A percentile compares a stretch with the other conserved stretches of the same genome.
Conservation (phyloP, 345 rosid genomes). For the Odontarrhena argentea region DNA sequence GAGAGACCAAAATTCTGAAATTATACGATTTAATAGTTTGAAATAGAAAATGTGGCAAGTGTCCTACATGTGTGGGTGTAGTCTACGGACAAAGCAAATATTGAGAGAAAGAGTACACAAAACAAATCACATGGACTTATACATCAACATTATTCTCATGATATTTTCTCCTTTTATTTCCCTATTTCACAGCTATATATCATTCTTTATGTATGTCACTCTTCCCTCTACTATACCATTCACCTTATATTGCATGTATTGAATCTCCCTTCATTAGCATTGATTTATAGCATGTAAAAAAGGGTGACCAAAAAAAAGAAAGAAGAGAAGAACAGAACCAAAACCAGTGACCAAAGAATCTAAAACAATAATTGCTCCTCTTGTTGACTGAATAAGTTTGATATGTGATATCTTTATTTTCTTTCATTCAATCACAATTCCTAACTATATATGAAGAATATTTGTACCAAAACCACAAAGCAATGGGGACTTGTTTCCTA, state of each 20-base stretch:
- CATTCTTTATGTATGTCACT: neutral
- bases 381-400: too few relatives aligned
- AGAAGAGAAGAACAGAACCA: too few relatives aligned
- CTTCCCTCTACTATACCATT: neutral
- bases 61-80: slow-evolving; percentile 35
- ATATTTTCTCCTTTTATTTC: neutral
- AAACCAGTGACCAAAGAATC: too few relatives aligned
- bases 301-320: too few relatives aligned
- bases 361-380: too few relatives aligned
- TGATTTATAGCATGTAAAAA: neutral
- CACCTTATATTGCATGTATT: neutral
- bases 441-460: too few relatives aligned
- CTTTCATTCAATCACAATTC: too few relatives aligned
- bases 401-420: too few relatives aligned
- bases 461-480: too few relatives aligned
- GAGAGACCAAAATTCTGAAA: neutral
- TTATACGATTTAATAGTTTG: neutral
- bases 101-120: slow-evolving; percentile 27
- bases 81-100: slow-evolving; percentile 27
- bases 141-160: slow-evolving; percentile 32
- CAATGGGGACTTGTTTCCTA: too few relatives aligned
- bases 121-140: slow-evolving; percentile 38
- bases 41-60: neutral
- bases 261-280: slow-evolving; percentile 4
- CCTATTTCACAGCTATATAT: neutral